Percentiles rank a stretch among this genome's conserved stretches.
Conservation (phyloP, 2,329 filamentous ascomycete genomes). For the Chaetomium strumarium region DNA sequence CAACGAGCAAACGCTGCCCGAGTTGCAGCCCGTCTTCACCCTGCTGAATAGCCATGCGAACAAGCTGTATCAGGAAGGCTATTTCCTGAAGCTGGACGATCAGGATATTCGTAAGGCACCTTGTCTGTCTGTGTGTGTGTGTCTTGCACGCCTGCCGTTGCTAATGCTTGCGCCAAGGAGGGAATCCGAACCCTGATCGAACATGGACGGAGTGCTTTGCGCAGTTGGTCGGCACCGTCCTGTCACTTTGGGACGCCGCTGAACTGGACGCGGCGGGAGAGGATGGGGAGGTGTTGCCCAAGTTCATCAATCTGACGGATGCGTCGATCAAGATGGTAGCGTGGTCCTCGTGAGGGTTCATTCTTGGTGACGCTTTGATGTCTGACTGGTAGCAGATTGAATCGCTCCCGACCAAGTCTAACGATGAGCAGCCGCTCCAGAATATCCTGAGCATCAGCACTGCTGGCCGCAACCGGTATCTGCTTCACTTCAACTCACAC, state of each 20-base stretch:
- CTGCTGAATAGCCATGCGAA: slow-evolving; percentile 93
- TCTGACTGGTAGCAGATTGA: slow-evolving; percentile 57
- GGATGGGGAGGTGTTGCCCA: slow-evolving; percentile 51
- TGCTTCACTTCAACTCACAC: slow-evolving; percentile 93
- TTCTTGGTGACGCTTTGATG: background rate
- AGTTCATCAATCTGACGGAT: slow-evolving; percentile 93
- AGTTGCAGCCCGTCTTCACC: slow-evolving; percentile 89
- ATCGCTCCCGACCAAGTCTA: slow-evolving; percentile 76
- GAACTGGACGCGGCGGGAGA: slow-evolving; percentile 83
- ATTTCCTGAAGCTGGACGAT: slow-evolving; percentile 94
- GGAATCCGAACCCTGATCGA: slow-evolving; percentile 76
- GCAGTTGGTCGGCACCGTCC: slow-evolving; percentile 87
- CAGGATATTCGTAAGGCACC: slow-evolving; percentile 71
- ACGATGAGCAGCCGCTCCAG: slow-evolving; percentile 72
- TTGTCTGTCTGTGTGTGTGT: too few species aligned
- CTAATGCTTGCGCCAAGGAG: slow-evolving; percentile 52
- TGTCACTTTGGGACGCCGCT: slow-evolving; percentile 92
- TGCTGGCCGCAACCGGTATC: slow-evolving; percentile 88
- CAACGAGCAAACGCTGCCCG: slow-evolving; percentile 77
- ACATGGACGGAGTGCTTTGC: slow-evolving; percentile 97
- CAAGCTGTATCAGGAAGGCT: slow-evolving; percentile 96
- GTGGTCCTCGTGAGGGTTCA: background rate
- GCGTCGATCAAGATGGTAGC: slow-evolving; percentile 95
- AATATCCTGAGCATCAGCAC: slow-evolving; percentile 96
- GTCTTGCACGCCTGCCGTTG: slow-evolving; percentile 19